Evolutionary conservation across 2,329 filamentous ascomycete genomes (phyloP).

Genomic region (Venturiaceae sp.): DNA sequence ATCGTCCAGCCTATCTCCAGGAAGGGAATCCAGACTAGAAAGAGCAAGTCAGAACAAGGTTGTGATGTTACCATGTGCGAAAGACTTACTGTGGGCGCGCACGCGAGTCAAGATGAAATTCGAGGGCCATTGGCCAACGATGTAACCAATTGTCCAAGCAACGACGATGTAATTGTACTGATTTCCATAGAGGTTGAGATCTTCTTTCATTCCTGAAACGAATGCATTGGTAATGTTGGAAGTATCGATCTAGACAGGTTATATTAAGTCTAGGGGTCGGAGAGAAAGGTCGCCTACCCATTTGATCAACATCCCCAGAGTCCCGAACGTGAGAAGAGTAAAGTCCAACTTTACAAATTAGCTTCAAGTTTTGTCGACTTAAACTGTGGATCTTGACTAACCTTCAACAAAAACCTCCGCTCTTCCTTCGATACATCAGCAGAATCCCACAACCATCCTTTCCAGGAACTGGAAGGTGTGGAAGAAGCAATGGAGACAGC

Average conservation of each 20-base stretch:
- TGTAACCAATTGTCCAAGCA: conserved; percentile 4
- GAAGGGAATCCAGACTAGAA: conserved; percentile 11
- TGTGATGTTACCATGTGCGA: no score
- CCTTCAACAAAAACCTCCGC: neutral
- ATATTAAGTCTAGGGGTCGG: conserved; percentile 7
- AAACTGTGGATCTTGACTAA: neutral
- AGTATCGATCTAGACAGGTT: conserved; percentile 23
- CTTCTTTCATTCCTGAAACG: conserved; percentile 31
- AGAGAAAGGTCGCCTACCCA: neutral
- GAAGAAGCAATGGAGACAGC: neutral
- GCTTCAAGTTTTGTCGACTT: neutral
- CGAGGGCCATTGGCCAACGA: conserved; percentile 15
- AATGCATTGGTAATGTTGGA: conserved; percentile 33
- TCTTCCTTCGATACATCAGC: neutral
- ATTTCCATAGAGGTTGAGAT: conserved; percentile 27
- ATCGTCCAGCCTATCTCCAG: conserved; percentile 12
- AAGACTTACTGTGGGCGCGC: conserved; percentile 8
- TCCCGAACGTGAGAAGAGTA: neutral
- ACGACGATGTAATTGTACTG: conserved; percentile 16
- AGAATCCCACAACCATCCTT: neutral
- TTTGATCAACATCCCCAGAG: neutral
- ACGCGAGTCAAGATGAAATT: conserved; percentile 18
- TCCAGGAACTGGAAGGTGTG: neutral
- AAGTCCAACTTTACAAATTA: neutral
- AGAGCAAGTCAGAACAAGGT: no score